phyloP scores from a whole-genome alignment of 176 grass and related monocot species.

The Avena eriantha region DNA sequence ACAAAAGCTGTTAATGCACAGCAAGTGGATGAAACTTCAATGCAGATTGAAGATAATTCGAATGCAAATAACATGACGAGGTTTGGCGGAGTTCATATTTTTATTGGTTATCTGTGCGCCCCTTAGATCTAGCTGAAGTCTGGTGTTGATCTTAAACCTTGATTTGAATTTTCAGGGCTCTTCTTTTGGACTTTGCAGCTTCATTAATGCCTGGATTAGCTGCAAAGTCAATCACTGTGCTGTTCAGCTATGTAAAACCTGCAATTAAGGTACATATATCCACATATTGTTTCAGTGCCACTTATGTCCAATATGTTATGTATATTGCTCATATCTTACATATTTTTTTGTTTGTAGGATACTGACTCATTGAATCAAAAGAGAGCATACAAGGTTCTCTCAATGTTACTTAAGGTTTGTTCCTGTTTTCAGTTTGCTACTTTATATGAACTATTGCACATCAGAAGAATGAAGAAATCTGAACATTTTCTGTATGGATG shows the following conservation, averaged over 20 bases:
- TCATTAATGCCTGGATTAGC: slow-evolving; percentile 84
- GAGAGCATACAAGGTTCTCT: slow-evolving; percentile 97
- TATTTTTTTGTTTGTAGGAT: slow-evolving; percentile 60
- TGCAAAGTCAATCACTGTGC: slow-evolving; percentile 67
- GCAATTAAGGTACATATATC: slow-evolving; percentile 70
- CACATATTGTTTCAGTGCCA: slow-evolving; percentile 25
- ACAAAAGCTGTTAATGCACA: slow-evolving; percentile 78
- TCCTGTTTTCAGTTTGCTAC: slow-evolving; percentile 24
- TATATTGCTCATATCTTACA: slow-evolving; percentile 22
- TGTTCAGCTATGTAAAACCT: slow-evolving; percentile 89
- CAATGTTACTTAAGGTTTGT: slow-evolving; percentile 86
- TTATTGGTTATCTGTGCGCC: slow-evolving; percentile 34
- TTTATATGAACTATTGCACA: slow-evolving; percentile 36
- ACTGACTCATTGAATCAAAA: slow-evolving; percentile 82
- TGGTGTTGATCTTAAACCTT: slow-evolving; percentile 19
- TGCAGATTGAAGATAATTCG: slow-evolving; percentile 61
- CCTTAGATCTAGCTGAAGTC: background rate
- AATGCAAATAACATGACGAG: slow-evolving; percentile 56
- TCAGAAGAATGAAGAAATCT: background rate
- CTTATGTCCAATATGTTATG: slow-evolving; percentile 23
- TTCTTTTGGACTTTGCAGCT: slow-evolving; percentile 82
- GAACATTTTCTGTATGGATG: slow-evolving; percentile 29
- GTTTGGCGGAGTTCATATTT: slow-evolving; percentile 49
- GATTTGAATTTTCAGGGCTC: slow-evolving; percentile 66
- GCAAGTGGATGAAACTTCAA: slow-evolving; percentile 53